Evolutionary conservation across 805 yeast species (phyloP).

Genomic region (Ogataea angusta): DNA sequence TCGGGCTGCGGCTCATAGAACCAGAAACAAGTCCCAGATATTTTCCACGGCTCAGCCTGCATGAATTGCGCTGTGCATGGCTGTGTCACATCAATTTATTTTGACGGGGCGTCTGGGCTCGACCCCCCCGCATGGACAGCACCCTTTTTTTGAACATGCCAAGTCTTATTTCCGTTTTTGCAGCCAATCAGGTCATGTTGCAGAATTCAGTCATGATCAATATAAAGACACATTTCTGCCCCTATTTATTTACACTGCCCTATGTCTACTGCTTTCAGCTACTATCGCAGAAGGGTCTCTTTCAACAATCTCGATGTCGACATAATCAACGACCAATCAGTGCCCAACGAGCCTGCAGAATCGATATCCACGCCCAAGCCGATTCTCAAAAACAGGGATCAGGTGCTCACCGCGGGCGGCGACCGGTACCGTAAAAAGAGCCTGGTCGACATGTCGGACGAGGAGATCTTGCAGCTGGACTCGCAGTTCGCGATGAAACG

Average conservation of each 20-base stretch:
- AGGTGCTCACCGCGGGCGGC: not conserved
- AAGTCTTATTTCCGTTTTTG: not conserved
- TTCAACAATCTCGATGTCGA: constrained; percentile 13
- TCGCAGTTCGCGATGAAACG: constrained; percentile 45
- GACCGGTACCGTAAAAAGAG: constrained; percentile 37
- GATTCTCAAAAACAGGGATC: constrained; percentile 6
- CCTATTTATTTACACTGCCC: not conserved
- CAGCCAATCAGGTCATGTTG: constrained; percentile 9
- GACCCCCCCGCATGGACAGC: constrained; percentile 2
- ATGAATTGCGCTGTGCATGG: not conserved
- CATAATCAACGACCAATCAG: constrained; percentile 2
- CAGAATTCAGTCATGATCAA: not conserved
- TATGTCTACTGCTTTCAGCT: not conserved
- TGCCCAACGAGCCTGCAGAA: constrained; percentile 1
- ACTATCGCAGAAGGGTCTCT: constrained; percentile 13
- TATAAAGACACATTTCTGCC: not conserved
- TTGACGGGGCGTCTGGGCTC: constrained; percentile 1
- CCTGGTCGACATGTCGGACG: constrained; percentile 50
- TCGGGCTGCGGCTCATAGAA: not conserved
- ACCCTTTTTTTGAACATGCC: constrained; percentile 6
- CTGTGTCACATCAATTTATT: not conserved
- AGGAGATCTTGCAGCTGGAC: constrained; percentile 52
- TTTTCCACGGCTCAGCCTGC: not conserved
- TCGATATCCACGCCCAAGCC: constrained; percentile 1
- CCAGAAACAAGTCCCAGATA: too few relatives aligned